Percentiles rank a stretch among this genome's conserved stretches.
These are phyloP conservation scores for Zymoseptoria crescenta DNA, from an alignment of 2,329 filamentous ascomycete species.

Conservation along the genomic window DNA sequence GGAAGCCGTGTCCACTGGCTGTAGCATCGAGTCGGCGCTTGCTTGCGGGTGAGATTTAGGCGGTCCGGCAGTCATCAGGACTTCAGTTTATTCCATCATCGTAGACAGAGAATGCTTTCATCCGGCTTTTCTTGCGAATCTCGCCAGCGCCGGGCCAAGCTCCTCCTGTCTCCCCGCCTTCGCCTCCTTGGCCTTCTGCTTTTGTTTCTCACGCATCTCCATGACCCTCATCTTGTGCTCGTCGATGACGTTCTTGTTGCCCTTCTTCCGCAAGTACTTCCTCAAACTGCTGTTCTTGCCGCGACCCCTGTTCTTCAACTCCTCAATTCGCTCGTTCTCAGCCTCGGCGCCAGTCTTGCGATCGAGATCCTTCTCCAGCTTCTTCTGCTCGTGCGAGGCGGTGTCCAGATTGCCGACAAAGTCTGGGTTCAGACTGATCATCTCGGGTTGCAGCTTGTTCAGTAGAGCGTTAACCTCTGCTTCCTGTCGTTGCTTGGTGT, in stretches of 20 bases:
- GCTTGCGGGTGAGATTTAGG: neutral
- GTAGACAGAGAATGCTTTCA: slow-evolving; percentile 13
- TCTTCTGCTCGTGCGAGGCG: slow-evolving; percentile 66
- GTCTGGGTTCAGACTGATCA: slow-evolving; percentile 91
- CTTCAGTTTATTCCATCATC: neutral
- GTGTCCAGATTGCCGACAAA: slow-evolving; percentile 84
- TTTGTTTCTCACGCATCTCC: slow-evolving; percentile 63
- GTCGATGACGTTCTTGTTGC: slow-evolving; percentile 88
- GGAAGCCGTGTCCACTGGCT: neutral
- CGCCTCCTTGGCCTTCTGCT: slow-evolving; percentile 60
- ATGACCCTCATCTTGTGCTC: slow-evolving; percentile 84
- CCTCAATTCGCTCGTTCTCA: slow-evolving; percentile 49
- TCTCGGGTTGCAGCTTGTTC: slow-evolving; percentile 92
- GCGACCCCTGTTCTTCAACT: slow-evolving; percentile 66
- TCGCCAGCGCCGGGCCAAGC: slow-evolving; percentile 74
- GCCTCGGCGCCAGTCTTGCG: slow-evolving; percentile 41
- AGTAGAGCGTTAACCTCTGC: slow-evolving; percentile 80
- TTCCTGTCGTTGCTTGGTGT: slow-evolving; percentile 83
- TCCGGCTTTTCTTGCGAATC: slow-evolving; percentile 66
- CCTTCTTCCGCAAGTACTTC: slow-evolving; percentile 85
- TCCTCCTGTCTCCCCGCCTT: slow-evolving; percentile 62
- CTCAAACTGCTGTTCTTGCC: slow-evolving; percentile 85
- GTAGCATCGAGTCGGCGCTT: neutral
- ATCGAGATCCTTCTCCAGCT: slow-evolving; percentile 73
- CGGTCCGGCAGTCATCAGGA: neutral